These are phyloP conservation scores for Diutina siamensis DNA, from an alignment of 1,139 yeast genomes.

Conservation along the genomic window DNA sequence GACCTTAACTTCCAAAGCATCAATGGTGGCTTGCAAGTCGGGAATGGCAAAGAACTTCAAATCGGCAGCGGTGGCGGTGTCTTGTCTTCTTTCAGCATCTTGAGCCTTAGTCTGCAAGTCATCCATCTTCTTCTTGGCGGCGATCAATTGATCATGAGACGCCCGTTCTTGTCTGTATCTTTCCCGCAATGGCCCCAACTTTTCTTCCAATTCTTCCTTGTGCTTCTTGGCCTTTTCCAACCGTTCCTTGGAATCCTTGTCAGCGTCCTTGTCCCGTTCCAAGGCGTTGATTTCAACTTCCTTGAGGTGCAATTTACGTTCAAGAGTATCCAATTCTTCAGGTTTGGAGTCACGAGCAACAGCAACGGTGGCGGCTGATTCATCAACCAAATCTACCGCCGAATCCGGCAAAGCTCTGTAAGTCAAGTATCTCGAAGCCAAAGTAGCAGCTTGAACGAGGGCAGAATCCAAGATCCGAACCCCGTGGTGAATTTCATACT, in stretches of 20 bases:
- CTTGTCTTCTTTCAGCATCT: conserved; percentile 96
- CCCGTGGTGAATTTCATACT: conserved; percentile 96
- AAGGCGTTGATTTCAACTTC: conserved; percentile 95
- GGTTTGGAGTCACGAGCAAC: conserved; percentile 98
- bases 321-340: conserved; percentile 87
- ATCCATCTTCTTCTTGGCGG: conserved; percentile 82
- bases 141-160: conserved; percentile 83
- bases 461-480: conserved; percentile 95
- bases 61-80: conserved; percentile 91
- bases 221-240: conserved; percentile 65
- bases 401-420: conserved; percentile 95
- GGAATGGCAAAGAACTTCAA: conserved; percentile 95
- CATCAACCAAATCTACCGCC: conserved; percentile 94
- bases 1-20: conserved; percentile 59
- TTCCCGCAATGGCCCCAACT: conserved; percentile 75
- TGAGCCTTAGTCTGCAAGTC: conserved; percentile 85
- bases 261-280: conserved; percentile 92
- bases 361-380: conserved; percentile 94
- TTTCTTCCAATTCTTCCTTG: conserved; percentile 77
- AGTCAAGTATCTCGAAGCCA: conserved; percentile 90
- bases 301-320: conserved; percentile 79
- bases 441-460: conserved; percentile 85
- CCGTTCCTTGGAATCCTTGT: conserved; percentile 77
- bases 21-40: conserved; percentile 69
- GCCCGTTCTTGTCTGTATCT: conserved; percentile 80